Evolutionary conservation across 768 basidiomycete genomes (phyloP), one percentile per base, ranked within the genome.

Genomic region (Tulasnella sp.): DNA sequence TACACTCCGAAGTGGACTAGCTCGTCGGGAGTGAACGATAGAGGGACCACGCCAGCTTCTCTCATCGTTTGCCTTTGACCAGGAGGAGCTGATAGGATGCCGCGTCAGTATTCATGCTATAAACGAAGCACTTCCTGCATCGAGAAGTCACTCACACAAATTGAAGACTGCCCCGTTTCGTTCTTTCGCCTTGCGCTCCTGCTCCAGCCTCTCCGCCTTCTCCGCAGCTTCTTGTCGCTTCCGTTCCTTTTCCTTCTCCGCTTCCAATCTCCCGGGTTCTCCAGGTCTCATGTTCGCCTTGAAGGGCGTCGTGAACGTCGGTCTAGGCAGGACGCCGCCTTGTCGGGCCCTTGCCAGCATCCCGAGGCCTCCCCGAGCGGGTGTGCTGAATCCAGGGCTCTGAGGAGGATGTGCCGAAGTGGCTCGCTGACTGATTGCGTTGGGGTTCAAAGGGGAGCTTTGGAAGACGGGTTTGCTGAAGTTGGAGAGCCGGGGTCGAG

Each of bases 371-470:
- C 61, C 61, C 35, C 61, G 61, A 9, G 61, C 61, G 0, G 61
- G 61, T 10, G 61, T 67, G 61, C 32, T 67, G 61, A 67, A 67
- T 16, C 11, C 32, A 16, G 32, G 61, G 18, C 61, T 67, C 61
- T 26, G 61, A 32, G 61, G 32, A 1, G 61, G 61, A 5, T 67
- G 61, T 10, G 29, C 32, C 10, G 61, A 26, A 9, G 9, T 29
- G 5, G 61, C 61, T 29, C 61, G 61, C 16, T 67, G 61, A 67
- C 61, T 67, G 61, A 32, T 15, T 20, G 61, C 61, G 32, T 67
- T 67, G 26, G 77, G 77, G 46, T 77, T 77, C 9, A 77, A 70
- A 77, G 77, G 77, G 32, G 77, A 77, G 69, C 20, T 70, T 57
- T 44, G 77, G 71, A 73, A 77, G 16, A 39, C 75, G 61, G 71